Conservation (phyloP, 345 rosid species). For the Corchorus capsularis region DNA sequence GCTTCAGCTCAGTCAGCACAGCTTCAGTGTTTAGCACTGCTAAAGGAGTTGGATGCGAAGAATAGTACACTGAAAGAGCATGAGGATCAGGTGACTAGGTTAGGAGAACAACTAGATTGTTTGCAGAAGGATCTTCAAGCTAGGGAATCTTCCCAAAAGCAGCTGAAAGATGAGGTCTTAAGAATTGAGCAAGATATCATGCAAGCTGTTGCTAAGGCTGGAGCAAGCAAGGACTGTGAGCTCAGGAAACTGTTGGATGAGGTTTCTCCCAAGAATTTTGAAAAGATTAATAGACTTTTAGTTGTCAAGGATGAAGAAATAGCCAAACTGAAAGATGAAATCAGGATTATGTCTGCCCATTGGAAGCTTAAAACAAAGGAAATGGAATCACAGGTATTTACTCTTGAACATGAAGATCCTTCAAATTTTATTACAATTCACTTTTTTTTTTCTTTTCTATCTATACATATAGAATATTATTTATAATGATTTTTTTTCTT, state of each 20-base stretch:
- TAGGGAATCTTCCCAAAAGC: conserved; percentile 78
- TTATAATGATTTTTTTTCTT: conserved; percentile 10
- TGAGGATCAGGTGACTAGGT: conserved; percentile 63
- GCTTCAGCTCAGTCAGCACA: conserved; percentile 79
- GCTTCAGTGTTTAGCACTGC: conserved; percentile 58
- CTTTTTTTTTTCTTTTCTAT: background rate
- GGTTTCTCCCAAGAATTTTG: conserved; percentile 69
- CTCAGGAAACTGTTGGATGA: conserved; percentile 56
- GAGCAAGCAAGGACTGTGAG: conserved; percentile 54
- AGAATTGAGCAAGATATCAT: conserved; percentile 70
- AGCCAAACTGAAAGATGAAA: conserved; percentile 68
- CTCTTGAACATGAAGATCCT: background rate
- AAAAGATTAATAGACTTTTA: conserved; percentile 61
- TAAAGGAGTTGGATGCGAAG: conserved; percentile 67
- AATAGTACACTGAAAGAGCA: conserved; percentile 61
- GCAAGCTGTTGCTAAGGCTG: conserved; percentile 59
- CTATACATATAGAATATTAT: background rate
- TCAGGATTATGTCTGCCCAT: conserved; percentile 73
- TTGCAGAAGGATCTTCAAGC: conserved; percentile 71
- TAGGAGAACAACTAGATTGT: conserved; percentile 58
- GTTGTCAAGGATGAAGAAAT: conserved; percentile 70
- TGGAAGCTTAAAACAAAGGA: conserved; percentile 87
- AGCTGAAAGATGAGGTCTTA: conserved; percentile 71
- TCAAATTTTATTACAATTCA: background rate
- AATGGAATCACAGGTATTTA: conserved; percentile 73